These are phyloP conservation scores for Barbarea vulgaris DNA, from an alignment of 345 rosid genomes.

Conservation along the genomic window DNA sequence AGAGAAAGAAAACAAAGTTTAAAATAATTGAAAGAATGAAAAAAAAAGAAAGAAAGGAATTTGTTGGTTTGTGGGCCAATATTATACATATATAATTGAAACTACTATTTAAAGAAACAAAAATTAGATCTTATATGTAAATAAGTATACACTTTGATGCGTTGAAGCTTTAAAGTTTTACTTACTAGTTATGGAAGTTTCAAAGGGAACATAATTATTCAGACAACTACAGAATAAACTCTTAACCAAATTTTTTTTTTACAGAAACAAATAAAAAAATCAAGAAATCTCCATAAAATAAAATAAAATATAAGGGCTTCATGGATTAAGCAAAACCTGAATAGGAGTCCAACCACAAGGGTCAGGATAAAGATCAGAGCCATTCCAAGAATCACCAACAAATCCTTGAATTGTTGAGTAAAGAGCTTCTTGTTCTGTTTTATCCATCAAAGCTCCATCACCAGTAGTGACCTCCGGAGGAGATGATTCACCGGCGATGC, in stretches of 20 bases:
- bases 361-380: conserved; percentile 86
- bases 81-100: conserved; percentile 19
- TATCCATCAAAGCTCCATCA: conserved; percentile 70
- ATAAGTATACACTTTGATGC: conserved; percentile 25
- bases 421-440: conserved; percentile 66
- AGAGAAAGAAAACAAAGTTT: conserved; percentile 9
- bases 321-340: conserved; percentile 59
- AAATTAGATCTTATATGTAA: conserved; percentile 31
- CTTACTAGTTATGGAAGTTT: conserved; percentile 33
- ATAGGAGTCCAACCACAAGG: conserved; percentile 99
- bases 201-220: conserved; percentile 29
- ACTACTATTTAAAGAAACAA: conserved; percentile 18
- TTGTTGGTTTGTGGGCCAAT: conserved; percentile 22
- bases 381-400: conserved; percentile 90
- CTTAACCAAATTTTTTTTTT: not conserved
- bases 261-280: not conserved
- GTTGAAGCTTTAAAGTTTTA: conserved; percentile 6
- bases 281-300: not conserved
- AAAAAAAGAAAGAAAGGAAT: conserved; percentile 1
- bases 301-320: not conserved
- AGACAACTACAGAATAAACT: conserved; percentile 33
- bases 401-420: conserved; percentile 82
- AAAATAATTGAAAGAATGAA: conserved; percentile 15
- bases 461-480: conserved; percentile 16
- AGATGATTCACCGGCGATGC: conserved; percentile 11